Evolutionary conservation across 257 asterid genomes (phyloP).

Genomic region (Solanum neorickii): DNA sequence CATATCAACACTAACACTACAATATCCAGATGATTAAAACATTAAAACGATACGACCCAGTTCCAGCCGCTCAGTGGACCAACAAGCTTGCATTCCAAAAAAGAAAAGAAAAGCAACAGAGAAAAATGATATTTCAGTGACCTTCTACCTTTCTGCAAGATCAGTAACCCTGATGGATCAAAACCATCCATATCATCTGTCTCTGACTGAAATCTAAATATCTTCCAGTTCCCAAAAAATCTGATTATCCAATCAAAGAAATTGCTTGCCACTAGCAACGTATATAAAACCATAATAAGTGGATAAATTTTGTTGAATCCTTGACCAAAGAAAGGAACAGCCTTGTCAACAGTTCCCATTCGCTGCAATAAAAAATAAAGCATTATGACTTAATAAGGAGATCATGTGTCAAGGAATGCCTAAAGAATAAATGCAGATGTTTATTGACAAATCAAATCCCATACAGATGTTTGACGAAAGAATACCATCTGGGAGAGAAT

Average conservation of each 20-base stretch:
- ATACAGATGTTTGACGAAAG: background rate
- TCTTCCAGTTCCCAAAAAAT: constrained; percentile 90
- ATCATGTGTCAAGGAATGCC: background rate
- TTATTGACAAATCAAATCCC: background rate
- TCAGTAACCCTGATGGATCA: constrained; percentile 92
- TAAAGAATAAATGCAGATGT: background rate
- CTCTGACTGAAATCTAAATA: constrained; percentile 61
- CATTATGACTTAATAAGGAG: background rate
- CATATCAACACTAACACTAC: background rate
- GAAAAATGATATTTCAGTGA: background rate
- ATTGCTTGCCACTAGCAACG: constrained; percentile 88
- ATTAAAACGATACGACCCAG: background rate
- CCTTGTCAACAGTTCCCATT: constrained; percentile 90
- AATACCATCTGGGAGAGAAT: background rate
- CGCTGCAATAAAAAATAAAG: constrained; percentile 50
- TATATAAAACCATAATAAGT: constrained; percentile 91
- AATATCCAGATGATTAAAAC: background rate
- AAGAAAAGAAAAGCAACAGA: background rate
- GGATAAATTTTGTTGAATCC: constrained; percentile 94
- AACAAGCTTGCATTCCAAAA: background rate
- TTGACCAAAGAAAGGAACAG: constrained; percentile 86
- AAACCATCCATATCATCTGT: constrained; percentile 88
- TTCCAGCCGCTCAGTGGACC: background rate
- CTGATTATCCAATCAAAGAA: constrained; percentile 80
- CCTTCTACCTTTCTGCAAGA: constrained; percentile 73